A percentile compares a stretch with the other conserved stretches of the same genome.
These are phyloP conservation scores for Asterochloris sp. DNA, from an alignment of 139 green algal genomes.

Conservation along the genomic window DNA sequence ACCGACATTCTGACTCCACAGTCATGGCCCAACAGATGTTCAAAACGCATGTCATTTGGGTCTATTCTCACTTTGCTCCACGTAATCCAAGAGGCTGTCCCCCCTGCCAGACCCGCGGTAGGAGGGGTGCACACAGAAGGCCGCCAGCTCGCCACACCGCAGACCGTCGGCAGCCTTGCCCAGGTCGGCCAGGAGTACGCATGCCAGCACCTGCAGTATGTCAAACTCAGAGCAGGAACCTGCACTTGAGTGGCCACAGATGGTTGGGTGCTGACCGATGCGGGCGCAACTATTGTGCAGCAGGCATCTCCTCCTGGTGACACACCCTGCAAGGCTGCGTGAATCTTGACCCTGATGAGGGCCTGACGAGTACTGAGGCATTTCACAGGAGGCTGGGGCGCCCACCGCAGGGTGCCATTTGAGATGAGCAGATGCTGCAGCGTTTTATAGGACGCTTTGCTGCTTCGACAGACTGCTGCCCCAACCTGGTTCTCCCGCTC, in stretches of 20 bases:
- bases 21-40: neutral
- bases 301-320: no score
- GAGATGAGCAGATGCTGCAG: no score
- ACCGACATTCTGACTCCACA: no score
- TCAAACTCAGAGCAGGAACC: neutral
- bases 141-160: constrained; percentile 74
- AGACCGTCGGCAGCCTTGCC: constrained; percentile 30
- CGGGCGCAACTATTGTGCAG: no score
- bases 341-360: no score
- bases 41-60: constrained; percentile 32
- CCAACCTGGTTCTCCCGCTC: constrained; percentile 48
- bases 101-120: constrained; percentile 78
- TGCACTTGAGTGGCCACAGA: no score
- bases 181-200: constrained; percentile 42
- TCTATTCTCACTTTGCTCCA: constrained; percentile 34
- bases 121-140: constrained; percentile 76
- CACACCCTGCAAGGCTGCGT: no score
- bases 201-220: constrained; percentile 70
- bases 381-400: no score
- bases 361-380: no score
- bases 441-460: no score
- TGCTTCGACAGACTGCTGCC: no score
- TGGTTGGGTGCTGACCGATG: constrained; percentile 33
- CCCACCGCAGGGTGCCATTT: no score
- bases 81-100: constrained; percentile 83